These are phyloP conservation scores for Hypericum androsaemum DNA, from an alignment of 345 rosid genomes.

Conservation along the genomic window DNA sequence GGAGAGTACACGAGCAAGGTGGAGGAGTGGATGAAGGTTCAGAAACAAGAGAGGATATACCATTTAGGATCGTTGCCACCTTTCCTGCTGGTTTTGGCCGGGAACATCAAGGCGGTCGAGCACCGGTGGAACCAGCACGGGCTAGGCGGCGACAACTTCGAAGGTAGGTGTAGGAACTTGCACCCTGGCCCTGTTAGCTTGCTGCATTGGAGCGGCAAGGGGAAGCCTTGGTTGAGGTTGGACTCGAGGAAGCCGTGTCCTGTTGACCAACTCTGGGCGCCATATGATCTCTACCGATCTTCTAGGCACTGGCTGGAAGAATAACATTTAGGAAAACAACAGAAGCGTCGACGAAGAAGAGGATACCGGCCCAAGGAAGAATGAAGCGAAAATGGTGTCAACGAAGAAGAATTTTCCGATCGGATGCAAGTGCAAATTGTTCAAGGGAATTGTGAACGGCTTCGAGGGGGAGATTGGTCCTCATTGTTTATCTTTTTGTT, in stretches of 20 bases:
- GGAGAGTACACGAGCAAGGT: slow-evolving; percentile 36
- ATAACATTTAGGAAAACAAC: slow-evolving; percentile 1
- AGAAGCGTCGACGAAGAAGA: not conserved
- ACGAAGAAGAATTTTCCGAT: too few species aligned
- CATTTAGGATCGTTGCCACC: slow-evolving; percentile 63
- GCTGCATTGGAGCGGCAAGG: slow-evolving; percentile 68
- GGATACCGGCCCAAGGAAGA: not conserved
- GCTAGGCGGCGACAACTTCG: slow-evolving; percentile 54
- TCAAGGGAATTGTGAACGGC: too few species aligned
- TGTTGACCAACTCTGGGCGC: slow-evolving; percentile 65
- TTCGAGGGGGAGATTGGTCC: too few species aligned
- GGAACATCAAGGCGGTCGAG: slow-evolving; percentile 48
- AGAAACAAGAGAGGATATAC: slow-evolving; percentile 48
- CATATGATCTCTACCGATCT: slow-evolving; percentile 55
- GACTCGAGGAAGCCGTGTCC: slow-evolving; percentile 51
- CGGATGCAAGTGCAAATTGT: too few species aligned
- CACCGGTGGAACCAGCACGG: slow-evolving; percentile 76
- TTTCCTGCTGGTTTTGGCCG: slow-evolving; percentile 47
- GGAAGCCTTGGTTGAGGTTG: slow-evolving; percentile 58
- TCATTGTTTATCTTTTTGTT: too few species aligned
- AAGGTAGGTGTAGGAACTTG: slow-evolving; percentile 47
- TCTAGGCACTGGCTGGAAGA: slow-evolving; percentile 41
- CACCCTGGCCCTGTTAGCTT: slow-evolving; percentile 68
- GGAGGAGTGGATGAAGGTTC: slow-evolving; percentile 54
- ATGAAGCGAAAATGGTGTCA: too few species aligned